A percentile compares a stretch with the other conserved stretches of the same genome.
phyloP scores from a whole-genome alignment of 164 flowering plant species.

The Dillenia turbinata region DNA sequence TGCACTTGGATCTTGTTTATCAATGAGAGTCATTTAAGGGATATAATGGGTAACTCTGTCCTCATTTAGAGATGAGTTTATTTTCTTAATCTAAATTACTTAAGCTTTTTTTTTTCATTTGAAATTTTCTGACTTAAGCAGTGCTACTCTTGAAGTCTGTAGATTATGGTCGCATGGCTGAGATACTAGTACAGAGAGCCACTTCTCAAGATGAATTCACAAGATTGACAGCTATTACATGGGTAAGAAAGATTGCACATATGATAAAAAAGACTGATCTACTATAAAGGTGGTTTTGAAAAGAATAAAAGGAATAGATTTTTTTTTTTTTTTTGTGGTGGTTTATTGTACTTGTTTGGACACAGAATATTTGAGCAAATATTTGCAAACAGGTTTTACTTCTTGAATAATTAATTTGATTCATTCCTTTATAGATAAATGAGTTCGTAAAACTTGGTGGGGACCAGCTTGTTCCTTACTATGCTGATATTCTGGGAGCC shows the following conservation, averaged over 20 bases:
- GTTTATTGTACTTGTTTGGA: too few species aligned
- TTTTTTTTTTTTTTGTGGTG: too few species aligned
- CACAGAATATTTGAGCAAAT: too few species aligned
- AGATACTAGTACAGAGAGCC: slow-evolving; percentile 94
- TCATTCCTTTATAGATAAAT: slow-evolving; percentile 47
- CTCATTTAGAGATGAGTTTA: too few species aligned
- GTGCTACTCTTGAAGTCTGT: slow-evolving; percentile 88
- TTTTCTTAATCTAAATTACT: not conserved
- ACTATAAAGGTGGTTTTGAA: too few species aligned
- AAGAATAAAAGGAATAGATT: too few species aligned
- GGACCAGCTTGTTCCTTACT: slow-evolving; percentile 91
- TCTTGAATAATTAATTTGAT: too few species aligned
- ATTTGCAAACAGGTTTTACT: too few species aligned
- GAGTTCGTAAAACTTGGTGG: slow-evolving; percentile 99
- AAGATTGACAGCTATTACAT: slow-evolving; percentile 83
- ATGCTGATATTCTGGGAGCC: slow-evolving; percentile 91
- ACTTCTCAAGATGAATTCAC: slow-evolving; percentile 89
- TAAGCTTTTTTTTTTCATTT: slow-evolving; percentile 23
- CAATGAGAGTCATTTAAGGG: too few species aligned
- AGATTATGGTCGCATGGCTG: slow-evolving; percentile 99
- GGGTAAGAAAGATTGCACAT: slow-evolving; percentile 51
- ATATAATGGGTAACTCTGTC: too few species aligned
- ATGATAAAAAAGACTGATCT: not conserved
- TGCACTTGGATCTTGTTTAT: too few species aligned
- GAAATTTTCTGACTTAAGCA: slow-evolving; percentile 48